Evolutionary conservation across 2,329 filamentous ascomycete species (phyloP).

Genomic region (Leptographium radiaticola): DNA sequence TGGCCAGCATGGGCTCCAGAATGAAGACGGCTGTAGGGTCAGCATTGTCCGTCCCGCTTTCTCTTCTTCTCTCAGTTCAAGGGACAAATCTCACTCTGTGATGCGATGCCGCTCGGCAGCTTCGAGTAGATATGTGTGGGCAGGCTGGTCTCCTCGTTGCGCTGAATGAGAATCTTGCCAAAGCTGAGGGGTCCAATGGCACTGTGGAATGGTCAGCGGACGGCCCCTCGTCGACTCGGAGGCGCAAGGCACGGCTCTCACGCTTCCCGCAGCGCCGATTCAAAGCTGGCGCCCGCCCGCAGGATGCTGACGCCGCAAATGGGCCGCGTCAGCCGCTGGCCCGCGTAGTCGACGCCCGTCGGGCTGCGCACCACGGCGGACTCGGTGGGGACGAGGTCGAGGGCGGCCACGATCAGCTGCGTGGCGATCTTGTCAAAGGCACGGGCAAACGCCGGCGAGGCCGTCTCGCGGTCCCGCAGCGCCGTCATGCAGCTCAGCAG

Average conservation of each 20-base stretch:
- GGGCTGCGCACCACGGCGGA: not conserved
- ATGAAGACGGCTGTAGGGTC: not conserved
- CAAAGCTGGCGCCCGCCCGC: constrained; percentile 2
- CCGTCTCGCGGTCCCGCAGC: not conserved
- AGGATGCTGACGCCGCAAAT: constrained; percentile 4
- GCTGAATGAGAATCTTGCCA: constrained; percentile 3
- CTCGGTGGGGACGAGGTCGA: constrained; percentile 1
- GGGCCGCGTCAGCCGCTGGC: not conserved
- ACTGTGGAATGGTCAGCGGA: not conserved
- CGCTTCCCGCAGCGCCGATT: not conserved
- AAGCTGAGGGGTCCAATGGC: not conserved
- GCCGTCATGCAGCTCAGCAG: constrained; percentile 2
- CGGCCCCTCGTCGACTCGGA: no score
- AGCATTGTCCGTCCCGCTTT: not conserved
- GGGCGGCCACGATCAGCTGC: not conserved
- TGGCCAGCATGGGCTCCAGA: constrained; percentile 3
- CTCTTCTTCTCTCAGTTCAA: no score
- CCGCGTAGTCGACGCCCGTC: not conserved
- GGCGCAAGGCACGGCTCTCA: not conserved
- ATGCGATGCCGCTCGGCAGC: not conserved
- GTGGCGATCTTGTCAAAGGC: constrained; percentile 2
- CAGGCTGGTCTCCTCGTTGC: constrained; percentile 1
- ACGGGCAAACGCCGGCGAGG: not conserved
- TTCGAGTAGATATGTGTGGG: constrained; percentile 1
- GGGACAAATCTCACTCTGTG: not conserved